phyloP scores from a whole-genome alignment of 73 alveolate species.

The Tetrahymena thermophila region DNA sequence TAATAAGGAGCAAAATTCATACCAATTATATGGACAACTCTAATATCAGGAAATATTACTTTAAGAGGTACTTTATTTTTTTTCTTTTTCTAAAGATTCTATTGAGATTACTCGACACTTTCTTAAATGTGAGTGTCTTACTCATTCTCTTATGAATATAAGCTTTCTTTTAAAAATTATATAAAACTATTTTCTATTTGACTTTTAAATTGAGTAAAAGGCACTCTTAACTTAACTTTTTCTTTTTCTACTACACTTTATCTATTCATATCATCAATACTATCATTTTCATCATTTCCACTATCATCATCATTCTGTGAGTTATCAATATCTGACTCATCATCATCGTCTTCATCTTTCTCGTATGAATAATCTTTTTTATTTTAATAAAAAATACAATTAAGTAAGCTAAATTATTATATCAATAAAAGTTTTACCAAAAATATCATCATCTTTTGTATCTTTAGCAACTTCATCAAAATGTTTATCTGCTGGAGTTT shows the following conservation, averaged over 20 bases:
- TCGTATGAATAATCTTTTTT: not conserved
- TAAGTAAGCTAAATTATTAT: not conserved
- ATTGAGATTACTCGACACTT: not conserved
- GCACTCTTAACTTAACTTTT: not conserved
- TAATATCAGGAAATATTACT: not conserved
- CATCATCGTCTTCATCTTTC: not conserved
- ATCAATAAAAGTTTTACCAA: not conserved
- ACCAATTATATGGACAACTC: not conserved
- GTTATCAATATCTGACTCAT: not conserved
- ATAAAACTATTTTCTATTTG: not conserved
- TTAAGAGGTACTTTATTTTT: not conserved
- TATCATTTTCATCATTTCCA: not conserved
- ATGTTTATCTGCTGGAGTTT: not conserved
- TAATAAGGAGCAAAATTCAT: not conserved
- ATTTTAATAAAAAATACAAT: not conserved
- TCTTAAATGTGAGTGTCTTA: not conserved
- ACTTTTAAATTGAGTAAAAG: not conserved
- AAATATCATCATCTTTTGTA: not conserved
- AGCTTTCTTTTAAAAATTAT: not conserved
- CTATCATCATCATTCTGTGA: not conserved
- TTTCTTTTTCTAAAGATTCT: not conserved
- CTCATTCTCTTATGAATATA: not conserved
- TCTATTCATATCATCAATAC: not conserved
- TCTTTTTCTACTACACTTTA: not conserved
- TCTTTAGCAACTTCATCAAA: not conserved